Evolutionary conservation across 2,329 filamentous ascomycete genomes (phyloP).

Genomic region (Aphanoascus verrucosus): DNA sequence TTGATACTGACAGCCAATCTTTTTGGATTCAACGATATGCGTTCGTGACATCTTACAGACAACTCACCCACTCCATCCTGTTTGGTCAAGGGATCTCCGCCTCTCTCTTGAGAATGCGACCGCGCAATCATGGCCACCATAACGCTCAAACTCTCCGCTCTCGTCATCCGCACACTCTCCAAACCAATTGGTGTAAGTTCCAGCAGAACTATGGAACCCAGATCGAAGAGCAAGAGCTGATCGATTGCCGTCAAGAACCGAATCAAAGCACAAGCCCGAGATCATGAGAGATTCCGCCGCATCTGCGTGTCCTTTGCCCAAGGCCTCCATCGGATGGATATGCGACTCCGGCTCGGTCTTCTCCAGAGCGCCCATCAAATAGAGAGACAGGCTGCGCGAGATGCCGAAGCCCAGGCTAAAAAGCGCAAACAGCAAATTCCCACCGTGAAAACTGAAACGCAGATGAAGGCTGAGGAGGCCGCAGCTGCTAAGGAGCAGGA

Average conservation of each 20-base stretch:
- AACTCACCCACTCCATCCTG: background rate
- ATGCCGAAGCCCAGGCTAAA: constrained; percentile 46
- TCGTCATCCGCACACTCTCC: constrained; percentile 54
- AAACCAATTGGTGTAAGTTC: constrained; percentile 55
- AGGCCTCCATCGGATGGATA: constrained; percentile 53
- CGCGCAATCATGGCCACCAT: constrained; percentile 45
- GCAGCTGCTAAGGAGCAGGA: constrained; percentile 36
- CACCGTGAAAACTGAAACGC: constrained; percentile 52
- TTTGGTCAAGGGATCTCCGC: background rate
- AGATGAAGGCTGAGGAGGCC: constrained; percentile 47
- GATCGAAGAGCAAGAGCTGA: background rate
- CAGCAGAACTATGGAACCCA: background rate
- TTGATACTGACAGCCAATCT: no score
- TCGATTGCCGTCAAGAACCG: constrained; percentile 41
- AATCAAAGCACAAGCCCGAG: constrained; percentile 57
- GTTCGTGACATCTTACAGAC: no score
- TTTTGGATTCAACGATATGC: no score
- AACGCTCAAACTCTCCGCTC: constrained; percentile 55
- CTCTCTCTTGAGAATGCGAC: background rate
- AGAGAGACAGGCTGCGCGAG: constrained; percentile 35
- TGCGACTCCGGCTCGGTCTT: constrained; percentile 56
- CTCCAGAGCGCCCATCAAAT: constrained; percentile 50
- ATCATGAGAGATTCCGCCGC: constrained; percentile 55
- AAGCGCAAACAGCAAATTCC: constrained; percentile 44
- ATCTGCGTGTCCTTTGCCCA: constrained; percentile 55